Percentiles rank a stretch among this genome's conserved stretches.
These are phyloP conservation scores for Diaporthe citri DNA, from an alignment of 2,329 filamentous ascomycete genomes.

Conservation along the genomic window DNA sequence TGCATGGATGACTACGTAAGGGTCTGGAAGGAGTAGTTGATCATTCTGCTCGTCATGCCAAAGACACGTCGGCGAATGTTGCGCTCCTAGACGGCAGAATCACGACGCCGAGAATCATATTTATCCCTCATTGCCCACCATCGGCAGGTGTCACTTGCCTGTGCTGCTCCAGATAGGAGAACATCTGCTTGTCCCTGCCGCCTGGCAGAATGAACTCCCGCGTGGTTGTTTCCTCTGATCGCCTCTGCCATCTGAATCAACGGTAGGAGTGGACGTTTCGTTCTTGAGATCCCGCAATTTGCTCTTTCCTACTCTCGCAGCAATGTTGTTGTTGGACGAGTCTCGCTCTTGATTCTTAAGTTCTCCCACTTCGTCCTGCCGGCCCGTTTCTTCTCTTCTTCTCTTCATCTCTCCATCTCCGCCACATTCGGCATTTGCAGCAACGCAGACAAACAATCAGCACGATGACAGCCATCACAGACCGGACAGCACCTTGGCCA, in stretches of 20 bases:
- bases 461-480: neutral
- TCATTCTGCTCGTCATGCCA: neutral
- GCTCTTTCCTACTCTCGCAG: neutral
- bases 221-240: neutral
- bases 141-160: neutral
- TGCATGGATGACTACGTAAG: rapidly evolving
- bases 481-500: neutral
- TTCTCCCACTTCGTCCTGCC: neutral
- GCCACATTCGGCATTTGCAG: neutral
- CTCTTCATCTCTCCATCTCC: neutral
- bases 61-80: neutral
- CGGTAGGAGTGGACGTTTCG: neutral
- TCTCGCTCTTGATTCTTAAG: neutral
- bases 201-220: neutral
- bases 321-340: neutral
- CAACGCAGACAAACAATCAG: neutral
- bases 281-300: neutral
- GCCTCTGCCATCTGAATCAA: neutral
- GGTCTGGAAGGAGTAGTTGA: rapidly evolving
- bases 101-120: neutral
- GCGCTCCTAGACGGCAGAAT: neutral
- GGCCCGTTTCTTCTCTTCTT: neutral
- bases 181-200: neutral
- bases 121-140: neutral
- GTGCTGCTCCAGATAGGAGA: neutral